Evolutionary conservation across 169 alveolate genomes (phyloP).

Genomic region (Babesia gibsoni): DNA sequence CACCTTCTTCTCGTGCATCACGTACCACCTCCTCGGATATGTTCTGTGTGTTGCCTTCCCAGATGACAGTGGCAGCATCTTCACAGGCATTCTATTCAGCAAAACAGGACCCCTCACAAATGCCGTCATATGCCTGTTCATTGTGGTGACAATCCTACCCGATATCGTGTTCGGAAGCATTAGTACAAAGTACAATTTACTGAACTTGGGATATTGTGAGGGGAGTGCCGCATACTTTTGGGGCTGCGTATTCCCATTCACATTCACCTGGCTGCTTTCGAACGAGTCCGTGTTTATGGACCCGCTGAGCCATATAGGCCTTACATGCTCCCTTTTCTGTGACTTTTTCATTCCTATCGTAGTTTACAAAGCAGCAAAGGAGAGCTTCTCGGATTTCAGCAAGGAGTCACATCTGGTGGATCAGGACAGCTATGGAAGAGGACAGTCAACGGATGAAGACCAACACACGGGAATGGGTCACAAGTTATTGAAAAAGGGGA

Average conservation of each 20-base stretch:
- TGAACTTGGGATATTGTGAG: slow-evolving; percentile 70
- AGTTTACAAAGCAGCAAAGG: slow-evolving; percentile 47
- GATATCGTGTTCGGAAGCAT: slow-evolving; percentile 70
- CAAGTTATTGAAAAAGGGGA: neutral
- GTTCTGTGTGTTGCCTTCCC: slow-evolving; percentile 42
- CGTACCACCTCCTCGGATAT: slow-evolving; percentile 66
- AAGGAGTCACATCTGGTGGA: no score
- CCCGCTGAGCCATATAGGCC: slow-evolving; percentile 54
- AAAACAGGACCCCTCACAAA: slow-evolving; percentile 55
- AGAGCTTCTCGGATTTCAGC: slow-evolving; percentile 2
- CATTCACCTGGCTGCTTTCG: slow-evolving; percentile 68
- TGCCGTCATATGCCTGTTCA: slow-evolving; percentile 58
- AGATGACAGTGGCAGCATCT: slow-evolving; percentile 9
- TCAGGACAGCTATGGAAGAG: no score
- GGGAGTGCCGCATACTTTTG: slow-evolving; percentile 58
- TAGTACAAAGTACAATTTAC: slow-evolving; percentile 70
- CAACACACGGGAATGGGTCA: neutral
- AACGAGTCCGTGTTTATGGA: slow-evolving; percentile 61
- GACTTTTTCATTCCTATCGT: slow-evolving; percentile 69
- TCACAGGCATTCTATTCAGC: slow-evolving; percentile 51
- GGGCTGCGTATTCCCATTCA: slow-evolving; percentile 68
- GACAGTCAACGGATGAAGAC: neutral
- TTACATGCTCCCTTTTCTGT: slow-evolving; percentile 67
- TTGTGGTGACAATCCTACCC: slow-evolving; percentile 68
- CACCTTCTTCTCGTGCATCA: slow-evolving; percentile 54